Conservation (phyloP, 805 yeast species). For the Ogataea paradorogensis region DNA sequence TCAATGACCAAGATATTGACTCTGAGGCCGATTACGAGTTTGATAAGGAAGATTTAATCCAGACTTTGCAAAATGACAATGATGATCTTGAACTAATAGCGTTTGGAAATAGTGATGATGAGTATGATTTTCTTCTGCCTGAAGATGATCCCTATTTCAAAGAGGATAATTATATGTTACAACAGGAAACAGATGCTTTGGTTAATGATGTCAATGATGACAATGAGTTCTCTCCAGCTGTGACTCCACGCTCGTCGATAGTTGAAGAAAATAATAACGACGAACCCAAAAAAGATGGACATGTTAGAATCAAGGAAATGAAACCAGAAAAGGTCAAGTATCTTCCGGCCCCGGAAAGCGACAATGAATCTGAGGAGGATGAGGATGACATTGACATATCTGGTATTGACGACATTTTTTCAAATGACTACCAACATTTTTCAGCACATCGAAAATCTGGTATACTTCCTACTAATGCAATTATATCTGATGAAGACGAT, state of each 20-base stretch:
- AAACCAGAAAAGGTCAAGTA: constrained; percentile 28
- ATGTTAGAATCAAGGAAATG: constrained; percentile 13
- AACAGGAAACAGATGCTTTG: constrained; percentile 43
- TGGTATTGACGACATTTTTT: constrained; percentile 28
- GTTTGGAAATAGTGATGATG: constrained; percentile 36
- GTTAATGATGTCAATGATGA: constrained; percentile 38
- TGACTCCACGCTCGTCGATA: constrained; percentile 33
- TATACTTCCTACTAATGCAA: constrained; percentile 18
- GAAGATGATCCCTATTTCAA: constrained; percentile 34
- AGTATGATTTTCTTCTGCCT: constrained; percentile 27
- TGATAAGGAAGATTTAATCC: constrained; percentile 45
- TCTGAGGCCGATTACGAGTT: constrained; percentile 68
- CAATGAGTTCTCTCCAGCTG: constrained; percentile 28
- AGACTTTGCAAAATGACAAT: constrained; percentile 37
- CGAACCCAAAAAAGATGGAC: constrained; percentile 4
- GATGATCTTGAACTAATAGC: constrained; percentile 36
- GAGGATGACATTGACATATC: constrained; percentile 38
- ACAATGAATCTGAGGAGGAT: constrained; percentile 39
- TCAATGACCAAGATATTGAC: constrained; percentile 41
- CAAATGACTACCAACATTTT: constrained; percentile 20
- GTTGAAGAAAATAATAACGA: constrained; percentile 5
- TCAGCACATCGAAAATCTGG: constrained; percentile 18
- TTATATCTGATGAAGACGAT: constrained; percentile 22
- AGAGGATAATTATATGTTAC: constrained; percentile 47
- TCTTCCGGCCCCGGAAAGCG: constrained; percentile 43